Evolutionary conservation across 2,329 filamentous ascomycete genomes (phyloP), one percentile per base, ranked within the genome.

Genomic region (Amylocarpus encephaloides): DNA sequence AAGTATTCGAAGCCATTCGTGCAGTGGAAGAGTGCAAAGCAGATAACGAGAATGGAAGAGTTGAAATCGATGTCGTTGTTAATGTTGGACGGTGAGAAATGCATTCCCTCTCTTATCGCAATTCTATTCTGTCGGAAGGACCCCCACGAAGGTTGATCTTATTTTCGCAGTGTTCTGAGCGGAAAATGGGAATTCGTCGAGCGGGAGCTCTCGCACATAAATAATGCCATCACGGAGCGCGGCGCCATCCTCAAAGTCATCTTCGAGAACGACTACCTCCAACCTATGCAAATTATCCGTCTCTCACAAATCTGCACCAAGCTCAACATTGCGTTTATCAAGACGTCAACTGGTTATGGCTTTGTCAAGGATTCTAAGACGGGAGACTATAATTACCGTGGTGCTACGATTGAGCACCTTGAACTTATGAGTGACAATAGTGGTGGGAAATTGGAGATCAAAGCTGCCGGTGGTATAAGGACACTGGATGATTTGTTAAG

Each of bases 41-140:
- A 7, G 22, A 26, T 26, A 26, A 26, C 7, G 22, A 26, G 22
- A 79, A 78, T 1, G 78, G 72, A 1, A 56, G 64, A 1, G 22
- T 26, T 7, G 79, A 83, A 60, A 73, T 83, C 19, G 79, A 82
- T 60, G 77, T 82, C 74, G 78, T 82, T 1, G 68, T 82, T 54
- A 82, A 83, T 50, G 64, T 82, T 10, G 79, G 79, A 32, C 80
- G 82, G 56, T 40, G 9, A 13, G 19, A 58, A 63, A 26, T 26
- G 22, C 22, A 4, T 26, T 26, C 7, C 22, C 7, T 26, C 22
- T 26, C 22, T 26, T 26, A 4, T 26, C 22, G n/a, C n/a, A n/a
- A n/a, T 26, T 7, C 22, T 4, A 26, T 26, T 4, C 22, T 26
- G 22, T 26, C 4, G 22, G 7, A 26, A 26, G 22, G 22, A 26